Evolutionary conservation across 2,329 filamentous ascomycete genomes (phyloP), one percentile per base, ranked within the genome.

Genomic region (Fusarium sp.): DNA sequence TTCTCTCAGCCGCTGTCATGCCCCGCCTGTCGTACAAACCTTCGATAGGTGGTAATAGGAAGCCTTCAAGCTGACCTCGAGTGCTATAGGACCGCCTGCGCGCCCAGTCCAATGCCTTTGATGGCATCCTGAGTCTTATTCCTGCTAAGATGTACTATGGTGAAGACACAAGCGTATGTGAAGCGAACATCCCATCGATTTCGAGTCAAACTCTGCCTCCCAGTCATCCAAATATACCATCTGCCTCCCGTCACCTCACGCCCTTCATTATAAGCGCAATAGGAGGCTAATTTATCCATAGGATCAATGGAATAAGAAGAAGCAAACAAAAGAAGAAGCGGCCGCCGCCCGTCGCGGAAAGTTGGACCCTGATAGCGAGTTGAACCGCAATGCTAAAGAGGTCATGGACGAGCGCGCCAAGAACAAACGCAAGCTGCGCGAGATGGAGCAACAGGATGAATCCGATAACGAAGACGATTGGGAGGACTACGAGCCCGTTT

Each of bases 301-400:
- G 94, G 92, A 96, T 76, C 94, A 98, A 90, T 97, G 94, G 94
- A 79, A 90, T 79, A 91, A 91, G 78, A 97, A 96, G 83, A 98
- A 98, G 84, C 94, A 98, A 83, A 95, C 94, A 53, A 97, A 97
- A 79, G 92, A 94, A 80, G 88, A 97, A 80, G 93, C 93, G 64
- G 89, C 90, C 67, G 90, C 92, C 72, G 92, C 94, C 59, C 94
- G 94, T 82, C 88, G 91, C 77, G 93, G 92, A 65, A 98, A 98
- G 83, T 87, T 98, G 42, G 93, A 98, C 76, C 94, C 96, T 27
- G 93, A 95, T 72, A 94, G 94, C 77, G 90, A 91, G 67, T 79
- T 87, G 71, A 96, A 97, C 84, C 84, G 83, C 70, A 96, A 90
- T 71, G 95, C 94, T 66, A 95, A 97, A 79, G 94, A 98, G 80